Evolutionary conservation across 805 yeast species (phyloP).

Genomic region (Saturnispora quitensis): DNA sequence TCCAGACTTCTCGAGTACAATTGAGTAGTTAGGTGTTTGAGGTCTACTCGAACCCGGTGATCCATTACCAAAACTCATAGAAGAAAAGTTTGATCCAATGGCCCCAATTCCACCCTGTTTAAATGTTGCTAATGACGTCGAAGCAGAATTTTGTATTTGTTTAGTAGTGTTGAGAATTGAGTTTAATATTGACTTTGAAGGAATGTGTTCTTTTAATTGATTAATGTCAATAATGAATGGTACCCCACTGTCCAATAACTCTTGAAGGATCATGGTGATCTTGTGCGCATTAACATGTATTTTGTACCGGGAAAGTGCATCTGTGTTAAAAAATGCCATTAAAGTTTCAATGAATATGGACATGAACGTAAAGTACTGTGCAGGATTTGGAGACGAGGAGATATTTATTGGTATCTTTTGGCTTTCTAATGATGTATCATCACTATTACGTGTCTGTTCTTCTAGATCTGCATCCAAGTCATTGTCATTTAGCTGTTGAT

Average conservation of each 20-base stretch:
- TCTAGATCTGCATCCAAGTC: neutral
- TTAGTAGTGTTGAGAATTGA: conserved; percentile 38
- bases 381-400: conserved; percentile 30
- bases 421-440: neutral
- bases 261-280: conserved; percentile 60
- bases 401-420: neutral
- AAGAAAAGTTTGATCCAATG: conserved; percentile 8
- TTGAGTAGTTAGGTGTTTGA: conserved; percentile 6
- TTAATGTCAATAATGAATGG: conserved; percentile 70
- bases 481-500: neutral
- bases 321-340: conserved; percentile 33
- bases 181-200: conserved; percentile 48
- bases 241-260: conserved; percentile 67
- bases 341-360: conserved; percentile 31
- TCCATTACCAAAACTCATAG: conserved; percentile 5
- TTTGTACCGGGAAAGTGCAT: conserved; percentile 45
- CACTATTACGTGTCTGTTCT: neutral
- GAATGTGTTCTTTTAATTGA: conserved; percentile 59
- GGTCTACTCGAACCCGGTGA: neutral
- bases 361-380: conserved; percentile 35
- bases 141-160: conserved; percentile 26
- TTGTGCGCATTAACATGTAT: conserved; percentile 65
- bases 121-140: conserved; percentile 22
- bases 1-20: conserved; percentile 28
- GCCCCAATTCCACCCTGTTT: conserved; percentile 17